Evolutionary conservation across 148 eudicot species (phyloP).

Genomic region (Camellia lanceoleosa): DNA sequence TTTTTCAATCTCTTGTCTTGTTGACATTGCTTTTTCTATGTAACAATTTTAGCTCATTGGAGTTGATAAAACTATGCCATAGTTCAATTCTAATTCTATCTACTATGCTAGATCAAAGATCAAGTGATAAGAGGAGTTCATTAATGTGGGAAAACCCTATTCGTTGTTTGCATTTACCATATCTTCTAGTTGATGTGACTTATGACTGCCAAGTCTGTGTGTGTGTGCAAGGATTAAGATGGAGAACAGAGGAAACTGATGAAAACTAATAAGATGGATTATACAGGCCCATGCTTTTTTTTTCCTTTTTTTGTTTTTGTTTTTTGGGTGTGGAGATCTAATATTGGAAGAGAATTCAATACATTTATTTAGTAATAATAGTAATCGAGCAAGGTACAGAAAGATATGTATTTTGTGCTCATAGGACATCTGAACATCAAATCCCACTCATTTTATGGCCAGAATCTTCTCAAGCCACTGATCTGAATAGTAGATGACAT

Average conservation of each 20-base stretch:
- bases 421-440: background rate
- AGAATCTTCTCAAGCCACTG: slow-evolving; percentile 4
- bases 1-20: background rate
- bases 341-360: background rate
- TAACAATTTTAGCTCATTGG: background rate
- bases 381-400: background rate
- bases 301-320: no score
- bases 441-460: background rate
- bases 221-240: background rate
- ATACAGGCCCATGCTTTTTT: no score
- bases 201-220: background rate
- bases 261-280: slow-evolving; percentile 1
- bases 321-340: background rate
- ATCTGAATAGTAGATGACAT: background rate
- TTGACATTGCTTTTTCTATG: background rate
- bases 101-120: background rate
- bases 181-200: background rate
- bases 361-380: background rate
- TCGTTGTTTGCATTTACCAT: background rate
- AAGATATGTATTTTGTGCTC: background rate
- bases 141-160: background rate
- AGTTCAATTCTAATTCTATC: background rate
- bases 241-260: slow-evolving; percentile 9
- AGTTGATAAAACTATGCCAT: background rate
- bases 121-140: background rate